phyloP scores from a whole-genome alignment of 1,284 basidiomycete species.

The Cutaneotrichosporon arboriforme region DNA sequence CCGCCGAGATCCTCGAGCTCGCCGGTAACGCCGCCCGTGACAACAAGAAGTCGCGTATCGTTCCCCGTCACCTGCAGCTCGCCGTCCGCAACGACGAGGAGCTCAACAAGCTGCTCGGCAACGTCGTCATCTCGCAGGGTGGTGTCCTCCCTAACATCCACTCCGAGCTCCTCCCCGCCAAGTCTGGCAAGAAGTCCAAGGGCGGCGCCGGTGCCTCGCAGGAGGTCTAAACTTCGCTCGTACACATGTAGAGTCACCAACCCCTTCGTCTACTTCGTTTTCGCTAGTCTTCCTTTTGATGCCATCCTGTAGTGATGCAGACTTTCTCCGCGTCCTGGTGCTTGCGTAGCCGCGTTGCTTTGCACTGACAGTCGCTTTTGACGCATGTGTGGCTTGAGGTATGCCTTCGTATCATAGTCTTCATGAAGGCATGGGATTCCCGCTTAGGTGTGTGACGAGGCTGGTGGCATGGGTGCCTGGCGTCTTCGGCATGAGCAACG shows the following conservation, averaged over 20 bases:
- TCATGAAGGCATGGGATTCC: too few relatives aligned
- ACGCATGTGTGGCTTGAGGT: neutral
- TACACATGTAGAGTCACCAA: neutral
- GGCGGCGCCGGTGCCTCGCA: conserved; percentile 43
- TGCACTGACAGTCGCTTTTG: neutral
- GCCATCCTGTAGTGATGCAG: conserved; percentile 25
- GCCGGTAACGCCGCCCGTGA: conserved; percentile 68
- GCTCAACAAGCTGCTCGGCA: conserved; percentile 56
- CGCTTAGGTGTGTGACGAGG: too few relatives aligned
- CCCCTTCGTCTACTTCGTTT: conserved; percentile 24
- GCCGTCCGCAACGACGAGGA: conserved; percentile 85
- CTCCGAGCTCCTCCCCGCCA: conserved; percentile 63
- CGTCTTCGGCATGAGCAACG: too few relatives aligned
- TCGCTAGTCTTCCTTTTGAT: conserved; percentile 31
- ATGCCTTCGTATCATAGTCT: too few relatives aligned
- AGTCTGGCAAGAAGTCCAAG: conserved; percentile 50
- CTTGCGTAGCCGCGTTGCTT: neutral
- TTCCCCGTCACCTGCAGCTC: conserved; percentile 81
- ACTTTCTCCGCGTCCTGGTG: conserved; percentile 1
- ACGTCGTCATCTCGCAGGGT: conserved; percentile 83
- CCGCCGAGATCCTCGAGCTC: conserved; percentile 81
- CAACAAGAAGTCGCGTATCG: conserved; percentile 73
- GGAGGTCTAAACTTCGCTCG: conserved; percentile 31
- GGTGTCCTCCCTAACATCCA: conserved; percentile 75
- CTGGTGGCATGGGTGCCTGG: too few relatives aligned